phyloP scores from a whole-genome alignment of 306 rosid genomes.

The Pterocarpus santalinus region DNA sequence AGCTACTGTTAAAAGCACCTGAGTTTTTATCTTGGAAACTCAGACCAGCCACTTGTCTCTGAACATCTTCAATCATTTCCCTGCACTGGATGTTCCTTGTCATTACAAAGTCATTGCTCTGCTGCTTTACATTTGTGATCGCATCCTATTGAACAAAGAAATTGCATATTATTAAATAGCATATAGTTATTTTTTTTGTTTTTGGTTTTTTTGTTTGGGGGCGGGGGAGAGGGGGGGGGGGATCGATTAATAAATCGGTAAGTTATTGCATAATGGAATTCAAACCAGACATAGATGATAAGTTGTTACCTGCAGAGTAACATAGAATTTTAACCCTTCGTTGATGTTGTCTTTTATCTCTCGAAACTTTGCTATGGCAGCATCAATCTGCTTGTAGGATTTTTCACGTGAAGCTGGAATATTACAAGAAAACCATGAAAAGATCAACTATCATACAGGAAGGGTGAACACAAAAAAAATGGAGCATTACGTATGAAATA shows the following conservation, averaged over 20 bases:
- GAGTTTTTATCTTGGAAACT: conserved; percentile 82
- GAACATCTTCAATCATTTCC: conserved; percentile 97
- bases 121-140: conserved; percentile 93
- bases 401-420: conserved; percentile 88
- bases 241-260: neutral
- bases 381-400: conserved; percentile 96
- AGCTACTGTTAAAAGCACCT: conserved; percentile 59
- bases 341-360: conserved; percentile 95
- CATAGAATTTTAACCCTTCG: conserved; percentile 93
- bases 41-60: conserved; percentile 88
- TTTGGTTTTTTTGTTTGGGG: neutral
- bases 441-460: conserved; percentile 26
- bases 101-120: conserved; percentile 94
- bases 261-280: conserved; percentile 28
- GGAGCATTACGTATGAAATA: conserved; percentile 15
- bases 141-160: conserved; percentile 75
- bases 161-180: conserved; percentile 27
- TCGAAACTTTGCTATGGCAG: conserved; percentile 85
- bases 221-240: too few species aligned
- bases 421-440: conserved; percentile 44
- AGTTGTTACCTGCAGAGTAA: conserved; percentile 81
- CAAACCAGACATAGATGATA: conserved; percentile 17
- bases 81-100: conserved; percentile 97
- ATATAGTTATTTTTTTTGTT: neutral
- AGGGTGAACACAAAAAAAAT: neutral